Evolutionary conservation across 2,329 filamentous ascomycete genomes (phyloP), one percentile per base, ranked within the genome.

Genomic region (Aspergillus persii): DNA sequence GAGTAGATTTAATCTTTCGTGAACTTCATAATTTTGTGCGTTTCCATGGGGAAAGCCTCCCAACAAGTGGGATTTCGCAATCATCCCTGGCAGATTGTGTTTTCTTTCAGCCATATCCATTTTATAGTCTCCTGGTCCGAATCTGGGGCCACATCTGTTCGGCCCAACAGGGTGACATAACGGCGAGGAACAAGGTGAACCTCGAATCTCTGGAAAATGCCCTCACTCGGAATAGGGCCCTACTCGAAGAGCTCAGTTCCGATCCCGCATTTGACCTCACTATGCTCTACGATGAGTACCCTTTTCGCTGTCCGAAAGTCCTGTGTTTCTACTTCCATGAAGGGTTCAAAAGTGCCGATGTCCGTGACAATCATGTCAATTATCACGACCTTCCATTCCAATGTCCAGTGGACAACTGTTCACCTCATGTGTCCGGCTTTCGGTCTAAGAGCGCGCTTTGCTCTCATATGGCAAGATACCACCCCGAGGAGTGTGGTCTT

Each of bases 311-410:
- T 18, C 53, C 53, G 1, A 56, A 56, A 26, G 53, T 56, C 8
- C 30, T 56, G 15, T 56, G 46, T 7, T 56, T 50, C 9, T 56
- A 56, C 8, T 58, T 58, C 51, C 56, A 58, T 18, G 30, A 51
- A 29, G 56, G 56, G 1, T 58, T 54, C 46, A 26, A 18, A 4
- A 46, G 18, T 4, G 33, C 18, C 11, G 31, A 12, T 3, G 11
- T 15, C 2, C 52, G 56, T n/a, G 18, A 54, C 4, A 27, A 46
- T 2, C 56, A 58, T 30, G 27, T 39, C 12, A 26, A 50, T 29
- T 33, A 54, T 26, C 56, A 58, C 39, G 41, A 55, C 9, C 26
- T 36, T 3, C 56, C 56, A 9, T 46, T 33, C 46, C 46, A 11
- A 3, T 58, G 56, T 6, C 12, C 31, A 30, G 56, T 54, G 4